Conservation (phyloP, 192 early-diverging fungal genomes). For the Dispira simplex region DNA sequence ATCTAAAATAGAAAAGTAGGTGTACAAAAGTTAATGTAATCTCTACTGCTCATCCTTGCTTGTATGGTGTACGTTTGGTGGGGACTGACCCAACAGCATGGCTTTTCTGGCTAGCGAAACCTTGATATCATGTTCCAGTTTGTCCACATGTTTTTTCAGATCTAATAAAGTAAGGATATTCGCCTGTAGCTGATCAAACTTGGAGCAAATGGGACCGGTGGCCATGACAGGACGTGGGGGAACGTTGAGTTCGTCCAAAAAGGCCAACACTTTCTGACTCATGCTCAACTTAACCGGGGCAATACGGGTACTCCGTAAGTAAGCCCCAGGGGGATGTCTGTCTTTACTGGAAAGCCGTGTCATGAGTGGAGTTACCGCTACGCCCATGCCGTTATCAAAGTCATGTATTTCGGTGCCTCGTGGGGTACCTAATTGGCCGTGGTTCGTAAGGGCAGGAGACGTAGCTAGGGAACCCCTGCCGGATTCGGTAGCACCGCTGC, state of each 20-base stretch:
- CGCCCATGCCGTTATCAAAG: neutral
- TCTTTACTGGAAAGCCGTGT: neutral
- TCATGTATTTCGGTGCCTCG: neutral
- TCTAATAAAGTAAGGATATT: constrained; percentile 67
- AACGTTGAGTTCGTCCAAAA: constrained; percentile 10
- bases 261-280: constrained; percentile 10
- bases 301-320: constrained; percentile 6
- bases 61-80: too few species aligned
- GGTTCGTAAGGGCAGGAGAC: neutral
- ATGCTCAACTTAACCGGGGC: constrained; percentile 9
- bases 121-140: constrained; percentile 57
- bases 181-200: constrained; percentile 60
- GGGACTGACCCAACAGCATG: constrained; percentile 16
- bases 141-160: constrained; percentile 68
- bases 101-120: constrained; percentile 23
- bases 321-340: constrained; percentile 2
- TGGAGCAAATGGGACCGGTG: constrained; percentile 60
- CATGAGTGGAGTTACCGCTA: neutral
- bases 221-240: constrained; percentile 63
- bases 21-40: too few species aligned
- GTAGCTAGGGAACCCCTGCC: neutral
- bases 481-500: neutral
- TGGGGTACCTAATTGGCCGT: too few species aligned
- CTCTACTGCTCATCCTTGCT: too few species aligned
- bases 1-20: too few species aligned